Conservation (phyloP, 441 rosid genomes). For the Cnidoscolus chayamansa region DNA sequence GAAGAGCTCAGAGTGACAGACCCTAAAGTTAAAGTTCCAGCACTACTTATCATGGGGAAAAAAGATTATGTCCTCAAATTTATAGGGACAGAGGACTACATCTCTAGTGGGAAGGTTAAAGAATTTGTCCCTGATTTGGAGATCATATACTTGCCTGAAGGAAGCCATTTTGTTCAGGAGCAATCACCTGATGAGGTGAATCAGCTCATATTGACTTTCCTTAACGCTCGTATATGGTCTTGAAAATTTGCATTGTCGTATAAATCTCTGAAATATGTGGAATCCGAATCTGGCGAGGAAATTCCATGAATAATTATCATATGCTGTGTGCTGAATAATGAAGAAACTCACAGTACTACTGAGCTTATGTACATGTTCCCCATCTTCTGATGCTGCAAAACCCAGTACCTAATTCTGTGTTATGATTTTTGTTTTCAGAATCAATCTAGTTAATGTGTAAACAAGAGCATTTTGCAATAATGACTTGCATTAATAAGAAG, state of each 20-base stretch:
- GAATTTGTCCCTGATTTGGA: slow-evolving; percentile 46
- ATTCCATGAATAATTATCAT: neutral
- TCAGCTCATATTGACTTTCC: slow-evolving; percentile 45
- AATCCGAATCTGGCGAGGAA: neutral
- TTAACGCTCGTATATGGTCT: slow-evolving; percentile 31
- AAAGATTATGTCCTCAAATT: slow-evolving; percentile 47
- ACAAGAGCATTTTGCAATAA: too few species aligned
- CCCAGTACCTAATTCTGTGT: too few species aligned
- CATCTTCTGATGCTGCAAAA: too few species aligned
- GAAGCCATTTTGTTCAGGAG: slow-evolving; percentile 58
- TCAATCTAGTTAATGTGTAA: too few species aligned
- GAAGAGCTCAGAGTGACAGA: slow-evolving; percentile 31
- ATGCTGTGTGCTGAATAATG: neutral
- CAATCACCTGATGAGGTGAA: slow-evolving; percentile 52
- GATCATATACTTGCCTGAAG: slow-evolving; percentile 41
- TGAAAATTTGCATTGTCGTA: neutral
- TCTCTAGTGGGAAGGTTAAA: slow-evolving; percentile 37
- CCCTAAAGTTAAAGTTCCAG: slow-evolving; percentile 35
- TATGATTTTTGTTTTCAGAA: too few species aligned
- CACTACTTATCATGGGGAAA: slow-evolving; percentile 45
- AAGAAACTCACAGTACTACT: neutral
- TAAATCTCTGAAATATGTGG: neutral
- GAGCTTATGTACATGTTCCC: too few species aligned
- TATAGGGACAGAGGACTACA: slow-evolving; percentile 44
- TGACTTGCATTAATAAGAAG: too few species aligned